Base-by-base conservation (phyloP, 495 filamentous ascomycete species). In the Hypoxylon subgilvum region DNA sequence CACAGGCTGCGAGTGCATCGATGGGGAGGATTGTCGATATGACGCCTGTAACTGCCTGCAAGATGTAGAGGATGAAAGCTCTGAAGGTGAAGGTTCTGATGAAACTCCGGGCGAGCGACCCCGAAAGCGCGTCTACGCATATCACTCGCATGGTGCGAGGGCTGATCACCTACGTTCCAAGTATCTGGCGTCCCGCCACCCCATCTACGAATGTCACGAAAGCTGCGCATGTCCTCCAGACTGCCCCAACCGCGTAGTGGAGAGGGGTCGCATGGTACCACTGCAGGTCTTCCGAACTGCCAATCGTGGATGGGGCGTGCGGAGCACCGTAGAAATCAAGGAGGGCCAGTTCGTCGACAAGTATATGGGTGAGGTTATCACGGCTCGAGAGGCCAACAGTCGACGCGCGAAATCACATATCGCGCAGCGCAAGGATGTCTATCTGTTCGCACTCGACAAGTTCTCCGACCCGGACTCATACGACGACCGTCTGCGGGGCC, bases 321-420 rank as follows among this genome's bases (percentile, higher is more conserved):
- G 86, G 7, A 91, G 85, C 34, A 80, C 78, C 0, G 79, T 87
- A 9, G 72, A 82, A 17, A 84, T 98, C 17, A 76, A 81, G 50
- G 78, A 81, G 44, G 93, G 93, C 4, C 88, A 95, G 63, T 97
- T 95, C 62, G 84, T 97, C 46, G 93, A 95, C 65, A 81, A 82
- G 16, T 97, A 97, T 57, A 84, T 91, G 10, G 93, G 93, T 1
- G 93, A 97, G 68, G 82, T 96, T 19, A 88, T 97, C 56, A 90
- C 88, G 0, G 76, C 81, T 17, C 70, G 81, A 7, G 85, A 87
- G 67, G 88, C 92, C 2, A 80, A 86, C 18, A 61, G 73, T 1
- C 86, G 94, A 5, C 86, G 91, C 21, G 72, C 67, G 1, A 69
- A 72, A 27, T 77, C 81, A 21, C 71, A 69, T 52, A 69, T 66